These are phyloP conservation scores for Hypoxylon sp. DNA, from an alignment of 2,329 filamentous ascomycete species.

Conservation along the genomic window DNA sequence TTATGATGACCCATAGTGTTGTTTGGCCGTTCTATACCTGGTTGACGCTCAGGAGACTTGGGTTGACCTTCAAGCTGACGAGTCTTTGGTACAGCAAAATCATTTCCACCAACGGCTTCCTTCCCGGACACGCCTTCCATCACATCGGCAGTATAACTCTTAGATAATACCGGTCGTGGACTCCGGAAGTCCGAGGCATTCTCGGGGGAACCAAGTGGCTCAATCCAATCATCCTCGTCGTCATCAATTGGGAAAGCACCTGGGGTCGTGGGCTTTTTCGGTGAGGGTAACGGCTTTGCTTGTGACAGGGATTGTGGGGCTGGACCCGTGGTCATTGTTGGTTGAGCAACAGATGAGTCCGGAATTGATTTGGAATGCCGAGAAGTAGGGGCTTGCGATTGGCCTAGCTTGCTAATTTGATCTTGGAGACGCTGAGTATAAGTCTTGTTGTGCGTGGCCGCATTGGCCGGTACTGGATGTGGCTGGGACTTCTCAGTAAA, in stretches of 20 bases:
- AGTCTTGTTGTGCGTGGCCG: slow-evolving; percentile 81
- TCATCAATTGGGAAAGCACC: slow-evolving; percentile 74
- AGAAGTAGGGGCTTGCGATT: slow-evolving; percentile 66
- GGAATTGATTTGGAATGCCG: slow-evolving; percentile 66
- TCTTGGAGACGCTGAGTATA: slow-evolving; percentile 96
- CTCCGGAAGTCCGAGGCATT: slow-evolving; percentile 57
- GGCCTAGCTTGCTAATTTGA: slow-evolving; percentile 83
- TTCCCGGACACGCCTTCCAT: slow-evolving; percentile 71
- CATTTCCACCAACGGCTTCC: slow-evolving; percentile 63
- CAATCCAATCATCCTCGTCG: slow-evolving; percentile 76
- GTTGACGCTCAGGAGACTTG: slow-evolving; percentile 57
- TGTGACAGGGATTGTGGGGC: slow-evolving; percentile 55
- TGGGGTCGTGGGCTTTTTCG: slow-evolving; percentile 62
- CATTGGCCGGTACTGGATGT: slow-evolving; percentile 64
- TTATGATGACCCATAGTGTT: slow-evolving; percentile 69
- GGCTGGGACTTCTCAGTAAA: slow-evolving; percentile 61
- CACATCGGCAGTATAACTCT: slow-evolving; percentile 73
- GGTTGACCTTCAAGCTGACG: slow-evolving; percentile 54
- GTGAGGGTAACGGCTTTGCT: slow-evolving; percentile 58
- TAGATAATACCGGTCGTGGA: slow-evolving; percentile 68
- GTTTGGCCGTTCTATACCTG: slow-evolving; percentile 52
- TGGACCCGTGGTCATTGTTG: slow-evolving; percentile 46
- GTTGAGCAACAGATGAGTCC: slow-evolving; percentile 56
- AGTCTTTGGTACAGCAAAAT: slow-evolving; percentile 62
- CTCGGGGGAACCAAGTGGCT: slow-evolving; percentile 62